Conservation (phyloP, 164 flowering plant genomes). For the Dillenia suffruticosa region DNA sequence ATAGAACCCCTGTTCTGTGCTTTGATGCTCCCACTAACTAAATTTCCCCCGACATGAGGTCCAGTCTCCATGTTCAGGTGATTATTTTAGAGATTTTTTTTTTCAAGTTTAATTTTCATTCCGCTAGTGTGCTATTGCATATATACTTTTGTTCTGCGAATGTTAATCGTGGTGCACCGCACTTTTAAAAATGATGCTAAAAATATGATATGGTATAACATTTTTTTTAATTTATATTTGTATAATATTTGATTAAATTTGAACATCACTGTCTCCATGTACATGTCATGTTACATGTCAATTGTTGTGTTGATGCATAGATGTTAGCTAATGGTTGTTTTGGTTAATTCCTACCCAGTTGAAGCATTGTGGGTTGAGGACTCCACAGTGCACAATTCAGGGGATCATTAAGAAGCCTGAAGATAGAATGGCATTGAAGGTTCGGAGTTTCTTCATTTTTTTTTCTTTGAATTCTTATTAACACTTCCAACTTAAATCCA, state of each 20-base stretch:
- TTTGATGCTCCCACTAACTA: slow-evolving; percentile 29
- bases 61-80: slow-evolving; percentile 89
- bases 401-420: slow-evolving; percentile 62
- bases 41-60: slow-evolving; percentile 35
- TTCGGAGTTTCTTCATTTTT: slow-evolving; percentile 8
- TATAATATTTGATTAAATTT: not conserved
- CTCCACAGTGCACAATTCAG: slow-evolving; percentile 74
- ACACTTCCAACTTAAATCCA: too few species aligned
- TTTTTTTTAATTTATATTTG: not conserved
- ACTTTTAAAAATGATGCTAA: too few species aligned
- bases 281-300: not conserved
- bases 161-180: too few species aligned
- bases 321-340: not conserved
- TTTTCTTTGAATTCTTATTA: not conserved
- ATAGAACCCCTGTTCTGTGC: slow-evolving; percentile 71
- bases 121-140: too few species aligned
- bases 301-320: not conserved
- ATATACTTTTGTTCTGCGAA: too few species aligned
- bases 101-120: not conserved
- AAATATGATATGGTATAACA: too few species aligned
- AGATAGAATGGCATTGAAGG: slow-evolving; percentile 43
- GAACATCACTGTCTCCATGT: not conserved
- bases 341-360: slow-evolving; percentile 37
- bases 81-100: not conserved
- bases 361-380: slow-evolving; percentile 57